Evolutionary conservation across 2,329 filamentous ascomycete species (phyloP).

Genomic region (Aspergillus versicolor): DNA sequence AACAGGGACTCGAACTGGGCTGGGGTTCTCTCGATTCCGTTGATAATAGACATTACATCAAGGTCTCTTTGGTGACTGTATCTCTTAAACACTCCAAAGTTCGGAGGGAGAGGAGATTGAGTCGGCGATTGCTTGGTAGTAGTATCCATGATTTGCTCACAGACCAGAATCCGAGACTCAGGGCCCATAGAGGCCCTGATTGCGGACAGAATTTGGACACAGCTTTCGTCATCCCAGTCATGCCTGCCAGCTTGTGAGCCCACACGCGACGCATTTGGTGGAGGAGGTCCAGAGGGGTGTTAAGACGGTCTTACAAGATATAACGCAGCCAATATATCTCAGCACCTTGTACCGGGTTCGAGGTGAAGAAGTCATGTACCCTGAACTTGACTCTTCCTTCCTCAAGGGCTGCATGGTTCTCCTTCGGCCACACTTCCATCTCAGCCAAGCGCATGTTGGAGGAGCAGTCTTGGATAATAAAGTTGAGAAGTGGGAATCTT

Average conservation of each 20-base stretch:
- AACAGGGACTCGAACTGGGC: too few relatives aligned
- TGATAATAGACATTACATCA: too few relatives aligned
- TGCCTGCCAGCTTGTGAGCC: conserved; percentile 1
- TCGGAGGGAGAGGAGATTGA: too few relatives aligned
- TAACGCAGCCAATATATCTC: conserved; percentile 12
- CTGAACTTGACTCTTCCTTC: conserved; percentile 1
- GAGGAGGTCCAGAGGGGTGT: not conserved
- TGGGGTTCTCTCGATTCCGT: too few relatives aligned
- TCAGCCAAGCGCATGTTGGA: not conserved
- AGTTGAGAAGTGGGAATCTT: not conserved
- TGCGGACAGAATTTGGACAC: conserved; percentile 10
- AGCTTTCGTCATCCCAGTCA: conserved; percentile 14
- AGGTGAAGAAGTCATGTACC: conserved; percentile 7
- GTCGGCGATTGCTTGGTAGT: not conserved
- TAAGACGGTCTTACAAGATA: conserved; percentile 6
- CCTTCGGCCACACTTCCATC: conserved; percentile 2
- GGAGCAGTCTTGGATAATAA: conserved; percentile 10
- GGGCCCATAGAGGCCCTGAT: conserved; percentile 2
- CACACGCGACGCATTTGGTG: not conserved
- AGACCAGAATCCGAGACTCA: conserved; percentile 7
- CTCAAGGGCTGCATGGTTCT: not conserved
- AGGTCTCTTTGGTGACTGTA: too few relatives aligned
- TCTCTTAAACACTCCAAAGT: too few relatives aligned
- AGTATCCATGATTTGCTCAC: conserved; percentile 16
- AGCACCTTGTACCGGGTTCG: conserved; percentile 5